Conservation (phyloP, 78 protist genomes). For the Dictyostelium capitatum region DNA sequence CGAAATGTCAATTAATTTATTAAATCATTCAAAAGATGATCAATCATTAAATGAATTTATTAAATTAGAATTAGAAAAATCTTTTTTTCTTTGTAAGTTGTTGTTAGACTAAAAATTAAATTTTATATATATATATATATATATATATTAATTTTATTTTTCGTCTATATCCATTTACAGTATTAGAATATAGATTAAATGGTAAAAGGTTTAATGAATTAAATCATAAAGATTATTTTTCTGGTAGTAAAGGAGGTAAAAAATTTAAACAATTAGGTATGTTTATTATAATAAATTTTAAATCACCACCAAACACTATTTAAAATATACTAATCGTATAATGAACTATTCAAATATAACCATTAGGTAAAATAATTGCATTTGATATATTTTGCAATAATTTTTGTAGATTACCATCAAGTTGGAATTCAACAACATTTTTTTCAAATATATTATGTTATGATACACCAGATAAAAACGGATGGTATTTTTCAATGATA, state of each 20-base stretch:
- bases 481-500: slow-evolving; percentile 50
- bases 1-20: slow-evolving; percentile 12
- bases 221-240: slow-evolving; percentile 39
- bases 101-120: no score
- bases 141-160: not conserved
- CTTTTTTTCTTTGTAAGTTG: slow-evolving; percentile 12
- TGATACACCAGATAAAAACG: slow-evolving; percentile 21
- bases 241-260: slow-evolving; percentile 25
- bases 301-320: no score
- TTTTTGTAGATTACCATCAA: slow-evolving; percentile 17
- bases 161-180: no score
- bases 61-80: slow-evolving; percentile 34
- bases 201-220: slow-evolving; percentile 43
- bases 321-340: no score
- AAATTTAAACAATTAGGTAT: slow-evolving; percentile 35
- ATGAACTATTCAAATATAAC: no score
- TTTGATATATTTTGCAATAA: slow-evolving; percentile 60
- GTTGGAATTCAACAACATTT: slow-evolving; percentile 11
- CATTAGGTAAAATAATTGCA: slow-evolving; percentile 45
- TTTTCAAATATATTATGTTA: slow-evolving; percentile 43
- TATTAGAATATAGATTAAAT: slow-evolving; percentile 25
- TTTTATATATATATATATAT: not conserved
- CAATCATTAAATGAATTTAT: not conserved
- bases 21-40: not conserved
- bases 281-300: not conserved